Evolutionary conservation across 2,329 filamentous ascomycete genomes (phyloP).

Genomic region (Dactylellina parvicollis): DNA sequence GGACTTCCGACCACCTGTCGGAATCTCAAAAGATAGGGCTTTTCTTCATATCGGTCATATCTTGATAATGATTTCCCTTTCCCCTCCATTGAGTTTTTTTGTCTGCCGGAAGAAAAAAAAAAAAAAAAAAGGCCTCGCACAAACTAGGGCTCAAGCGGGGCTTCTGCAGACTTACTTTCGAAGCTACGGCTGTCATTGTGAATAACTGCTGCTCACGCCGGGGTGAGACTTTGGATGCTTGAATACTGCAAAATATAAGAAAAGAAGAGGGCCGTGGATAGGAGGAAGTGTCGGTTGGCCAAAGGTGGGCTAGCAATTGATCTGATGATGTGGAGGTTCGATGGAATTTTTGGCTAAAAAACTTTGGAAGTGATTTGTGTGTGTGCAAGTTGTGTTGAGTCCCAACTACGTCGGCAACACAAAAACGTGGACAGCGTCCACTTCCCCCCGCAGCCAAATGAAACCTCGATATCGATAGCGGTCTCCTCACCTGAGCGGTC

Average conservation of each 20-base stretch:
- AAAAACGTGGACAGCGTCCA: too few species aligned
- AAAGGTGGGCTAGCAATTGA: constrained; percentile 20
- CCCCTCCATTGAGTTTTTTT: neutral
- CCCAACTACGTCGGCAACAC: neutral
- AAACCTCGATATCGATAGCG: too few species aligned
- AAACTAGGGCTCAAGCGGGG: constrained; percentile 51
- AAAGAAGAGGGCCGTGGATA: neutral
- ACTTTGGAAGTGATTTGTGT: constrained; percentile 19
- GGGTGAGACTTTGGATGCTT: constrained; percentile 43
- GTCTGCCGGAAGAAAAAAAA: constrained; percentile 11
- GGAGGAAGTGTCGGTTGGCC: constrained; percentile 1
- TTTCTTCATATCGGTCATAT: constrained; percentile 1
- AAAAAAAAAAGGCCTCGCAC: constrained; percentile 37
- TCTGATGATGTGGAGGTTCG: constrained; percentile 40
- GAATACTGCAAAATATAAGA: constrained; percentile 38
- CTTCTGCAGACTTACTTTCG: constrained; percentile 35
- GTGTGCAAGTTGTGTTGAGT: too few species aligned
- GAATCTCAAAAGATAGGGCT: neutral
- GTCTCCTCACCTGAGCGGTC: too few species aligned
- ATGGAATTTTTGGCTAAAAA: constrained; percentile 16
- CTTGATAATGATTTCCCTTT: too few species aligned
- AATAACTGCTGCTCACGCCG: constrained; percentile 47
- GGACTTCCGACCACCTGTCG: neutral
- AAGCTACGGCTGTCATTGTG: constrained; percentile 43
- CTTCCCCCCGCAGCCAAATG: too few species aligned